phyloP scores from a whole-genome alignment of 2,329 filamentous ascomycete species.

The Diaporthe citri region DNA sequence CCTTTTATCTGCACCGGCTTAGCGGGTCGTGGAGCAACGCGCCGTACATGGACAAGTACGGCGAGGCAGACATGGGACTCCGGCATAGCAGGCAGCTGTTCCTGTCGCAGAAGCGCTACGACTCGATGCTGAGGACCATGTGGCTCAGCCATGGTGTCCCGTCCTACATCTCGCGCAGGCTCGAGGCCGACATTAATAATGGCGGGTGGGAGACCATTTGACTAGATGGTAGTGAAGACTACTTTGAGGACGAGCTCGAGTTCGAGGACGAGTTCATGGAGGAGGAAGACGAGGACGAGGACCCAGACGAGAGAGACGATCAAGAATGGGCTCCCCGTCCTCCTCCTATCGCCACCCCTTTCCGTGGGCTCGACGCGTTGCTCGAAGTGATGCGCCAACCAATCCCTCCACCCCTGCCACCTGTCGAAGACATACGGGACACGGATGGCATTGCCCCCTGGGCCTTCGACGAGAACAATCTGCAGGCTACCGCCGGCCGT shows the following conservation, averaged over 20 bases:
- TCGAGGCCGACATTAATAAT: constrained; percentile 97
- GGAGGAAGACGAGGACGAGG: constrained; percentile 3
- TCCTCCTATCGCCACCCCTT: background rate
- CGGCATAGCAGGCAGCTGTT: constrained; percentile 90
- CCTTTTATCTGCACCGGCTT: constrained; percentile 85
- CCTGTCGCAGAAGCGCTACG: constrained; percentile 93
- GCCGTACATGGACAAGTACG: constrained; percentile 95
- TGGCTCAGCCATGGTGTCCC: constrained; percentile 91
- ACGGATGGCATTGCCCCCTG: constrained; percentile 20
- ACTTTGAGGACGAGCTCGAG: constrained; percentile 2
- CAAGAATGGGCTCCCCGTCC: background rate
- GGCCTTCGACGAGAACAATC: constrained; percentile 7
- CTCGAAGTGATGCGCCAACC: constrained; percentile 24
- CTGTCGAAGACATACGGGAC: constrained; percentile 1
- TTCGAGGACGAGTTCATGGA: constrained; percentile 19
- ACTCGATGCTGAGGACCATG: constrained; percentile 84
- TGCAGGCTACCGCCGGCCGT: background rate
- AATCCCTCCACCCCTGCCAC: background rate
- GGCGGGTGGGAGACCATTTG: constrained; percentile 94
- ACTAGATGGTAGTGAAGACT: constrained; percentile 42
- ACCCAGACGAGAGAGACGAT: background rate
- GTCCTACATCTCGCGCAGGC: constrained; percentile 86
- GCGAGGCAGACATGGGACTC: constrained; percentile 93
- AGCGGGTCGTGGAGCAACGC: constrained; percentile 89
- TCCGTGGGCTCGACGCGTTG: constrained; percentile 8